Conservation (phyloP, 768 basidiomycete genomes). For the Symmetrospora coprosmae region DNA sequence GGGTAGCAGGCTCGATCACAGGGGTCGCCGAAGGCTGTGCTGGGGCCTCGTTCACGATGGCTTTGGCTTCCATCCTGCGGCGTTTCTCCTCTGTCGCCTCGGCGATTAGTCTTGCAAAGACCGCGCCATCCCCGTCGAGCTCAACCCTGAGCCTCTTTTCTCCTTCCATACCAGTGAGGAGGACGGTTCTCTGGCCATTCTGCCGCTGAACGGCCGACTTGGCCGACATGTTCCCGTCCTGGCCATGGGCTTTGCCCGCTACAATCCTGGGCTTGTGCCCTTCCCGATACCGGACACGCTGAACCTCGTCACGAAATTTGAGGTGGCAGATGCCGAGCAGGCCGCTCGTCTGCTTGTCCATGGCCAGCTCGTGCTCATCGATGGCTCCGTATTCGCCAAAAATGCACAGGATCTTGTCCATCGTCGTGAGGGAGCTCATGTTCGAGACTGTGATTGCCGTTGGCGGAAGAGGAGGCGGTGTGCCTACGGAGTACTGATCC, state of each 20-base stretch:
- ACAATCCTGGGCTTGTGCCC: slow-evolving; percentile 13
- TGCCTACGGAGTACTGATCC: slow-evolving; percentile 56
- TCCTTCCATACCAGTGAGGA: background rate
- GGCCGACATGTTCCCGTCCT: slow-evolving; percentile 22
- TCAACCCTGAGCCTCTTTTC: background rate
- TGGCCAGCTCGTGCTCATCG: slow-evolving; percentile 56
- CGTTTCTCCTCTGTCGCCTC: background rate
- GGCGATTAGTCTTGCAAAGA: too few relatives aligned
- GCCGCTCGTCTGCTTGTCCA: slow-evolving; percentile 64
- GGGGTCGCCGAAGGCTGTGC: too few relatives aligned
- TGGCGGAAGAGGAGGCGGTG: slow-evolving; percentile 52
- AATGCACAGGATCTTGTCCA: slow-evolving; percentile 50
- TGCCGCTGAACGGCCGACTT: background rate
- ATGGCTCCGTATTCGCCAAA: slow-evolving; percentile 54
- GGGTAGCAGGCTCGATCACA: too few relatives aligned
- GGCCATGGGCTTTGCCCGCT: background rate
- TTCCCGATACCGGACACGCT: background rate
- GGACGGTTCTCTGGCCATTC: background rate
- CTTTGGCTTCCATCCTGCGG: too few relatives aligned
- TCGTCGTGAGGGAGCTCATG: slow-evolving; percentile 58
- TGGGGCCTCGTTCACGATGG: too few relatives aligned
- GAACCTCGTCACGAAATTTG: slow-evolving; percentile 41
- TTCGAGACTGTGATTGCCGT: slow-evolving; percentile 54
- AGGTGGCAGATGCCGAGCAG: slow-evolving; percentile 69
- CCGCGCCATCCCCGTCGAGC: slow-evolving; percentile 3